phyloP scores from a whole-genome alignment of 768 basidiomycete species.

The Termitomyces sp. region DNA sequence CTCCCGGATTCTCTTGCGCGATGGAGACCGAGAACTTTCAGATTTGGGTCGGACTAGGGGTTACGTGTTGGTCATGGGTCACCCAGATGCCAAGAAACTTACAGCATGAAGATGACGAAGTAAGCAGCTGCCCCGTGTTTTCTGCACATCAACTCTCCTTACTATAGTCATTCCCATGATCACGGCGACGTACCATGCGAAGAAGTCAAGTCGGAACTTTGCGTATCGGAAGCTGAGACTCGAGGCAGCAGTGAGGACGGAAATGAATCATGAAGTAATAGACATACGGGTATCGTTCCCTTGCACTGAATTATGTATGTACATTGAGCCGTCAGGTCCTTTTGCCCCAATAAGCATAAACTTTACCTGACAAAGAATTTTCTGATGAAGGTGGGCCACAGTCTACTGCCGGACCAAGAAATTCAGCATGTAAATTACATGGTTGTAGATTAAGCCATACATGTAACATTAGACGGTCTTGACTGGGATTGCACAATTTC shows the following conservation, averaged over 20 bases:
- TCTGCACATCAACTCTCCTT: not conserved
- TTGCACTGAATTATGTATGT: conserved; percentile 1
- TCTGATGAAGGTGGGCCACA: not conserved
- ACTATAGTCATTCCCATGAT: not conserved
- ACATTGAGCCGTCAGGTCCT: not conserved
- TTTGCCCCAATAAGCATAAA: not conserved
- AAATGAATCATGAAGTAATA: not conserved
- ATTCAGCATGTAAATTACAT: not conserved
- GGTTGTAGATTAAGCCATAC: conserved; percentile 1
- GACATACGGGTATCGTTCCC: conserved; percentile 3
- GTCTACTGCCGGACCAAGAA: not conserved
- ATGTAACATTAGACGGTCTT: not conserved
- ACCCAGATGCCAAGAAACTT: not conserved
- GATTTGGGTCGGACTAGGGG: not conserved
- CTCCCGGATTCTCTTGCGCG: conserved; percentile 10
- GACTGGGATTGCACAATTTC: conserved; percentile 13
- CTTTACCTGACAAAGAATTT: conserved; percentile 1
- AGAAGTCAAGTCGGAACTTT: not conserved
- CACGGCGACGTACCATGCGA: conserved; percentile 4
- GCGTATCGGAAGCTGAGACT: conserved; percentile 4
- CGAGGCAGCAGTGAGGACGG: conserved; percentile 11
- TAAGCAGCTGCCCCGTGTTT: not conserved
- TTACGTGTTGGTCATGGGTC: not conserved
- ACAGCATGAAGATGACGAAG: not conserved
- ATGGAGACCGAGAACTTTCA: not conserved